Base-by-base conservation (phyloP, 2,329 filamentous ascomycete species). In the Chaetoscypha palmicola region DNA sequence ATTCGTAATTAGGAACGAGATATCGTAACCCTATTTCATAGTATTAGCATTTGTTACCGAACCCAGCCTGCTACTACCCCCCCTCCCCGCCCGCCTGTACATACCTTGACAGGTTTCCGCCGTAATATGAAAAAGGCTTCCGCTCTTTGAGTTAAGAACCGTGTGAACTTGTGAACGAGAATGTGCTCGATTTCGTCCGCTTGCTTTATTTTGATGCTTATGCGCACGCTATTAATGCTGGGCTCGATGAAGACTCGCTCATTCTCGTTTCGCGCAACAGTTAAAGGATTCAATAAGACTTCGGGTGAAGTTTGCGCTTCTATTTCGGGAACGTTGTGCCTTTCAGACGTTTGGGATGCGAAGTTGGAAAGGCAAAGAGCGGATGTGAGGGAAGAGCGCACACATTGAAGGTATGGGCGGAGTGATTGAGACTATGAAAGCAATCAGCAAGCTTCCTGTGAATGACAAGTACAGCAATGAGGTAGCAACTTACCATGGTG, bases 131-230 rank as follows among this genome's bases (percentile, higher is more conserved):
- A 97, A 70, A 98, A 98, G 0, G 87, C 88, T 68, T 98, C 92
- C 38, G 92, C 92, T 66, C 91, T 76, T 70, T 96, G 91, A 30
- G 88, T 96, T 69, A 98, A 70, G 74, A 98, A 98, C 45, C 92
- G 78, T 31, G 90, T 95, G 62, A 98, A 97, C 69, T 98, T 98
- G 72, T 97, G 92, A 53, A 98, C 92, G 50, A 98, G 72, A 53
- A 98, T 97, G 64, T 94, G 80, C 68, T 98, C 92, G 60, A 97
- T 98, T 71, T 98, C 92, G 66, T 98, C 92, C 50, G 92, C 92
- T 73, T 98, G 92, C 72, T 98, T 98, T 68, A 98, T 96, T 74
- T 91, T 88, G 71, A 98, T 94, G 76, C 88, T 95, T 62, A 98
- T 86, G 57, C 92, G 84, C 56, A 98, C 86, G 56, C 86, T 94